Evolutionary conservation across 371 early-diverging fungal genomes (phyloP).

Genomic region (Zychaea mexicana): DNA sequence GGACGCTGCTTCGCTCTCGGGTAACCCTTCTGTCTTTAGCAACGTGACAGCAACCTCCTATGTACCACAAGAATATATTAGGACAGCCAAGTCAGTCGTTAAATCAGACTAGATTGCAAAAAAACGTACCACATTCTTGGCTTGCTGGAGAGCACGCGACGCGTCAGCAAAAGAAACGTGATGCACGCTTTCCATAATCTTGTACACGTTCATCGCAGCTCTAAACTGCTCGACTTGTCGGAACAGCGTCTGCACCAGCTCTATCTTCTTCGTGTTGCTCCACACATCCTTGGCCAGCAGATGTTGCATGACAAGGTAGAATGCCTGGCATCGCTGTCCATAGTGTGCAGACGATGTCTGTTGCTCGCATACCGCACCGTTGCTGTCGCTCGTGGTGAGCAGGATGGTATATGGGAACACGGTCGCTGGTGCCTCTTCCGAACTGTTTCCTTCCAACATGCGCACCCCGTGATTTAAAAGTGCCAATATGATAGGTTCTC

Average conservation of each 20-base stretch:
- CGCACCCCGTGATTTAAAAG: slow-evolving; percentile 40
- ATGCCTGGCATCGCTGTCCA: slow-evolving; percentile 50
- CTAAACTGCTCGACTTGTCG: slow-evolving; percentile 53
- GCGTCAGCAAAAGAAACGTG: slow-evolving; percentile 56
- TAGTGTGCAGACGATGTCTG: slow-evolving; percentile 23
- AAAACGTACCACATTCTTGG: slow-evolving; percentile 40
- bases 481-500: slow-evolving; percentile 39
- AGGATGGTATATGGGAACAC: slow-evolving; percentile 51
- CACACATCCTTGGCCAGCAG: slow-evolving; percentile 54
- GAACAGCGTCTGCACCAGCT: slow-evolving; percentile 50
- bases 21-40: slow-evolving; percentile 38
- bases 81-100: background rate
- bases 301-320: slow-evolving; percentile 57
- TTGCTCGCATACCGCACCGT: slow-evolving; percentile 9
- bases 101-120: background rate
- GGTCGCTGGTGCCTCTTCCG: slow-evolving; percentile 5
- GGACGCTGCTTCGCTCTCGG: slow-evolving; percentile 22
- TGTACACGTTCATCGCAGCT: slow-evolving; percentile 39
- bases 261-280: slow-evolving; percentile 50
- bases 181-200: slow-evolving; percentile 49
- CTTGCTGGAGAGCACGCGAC: slow-evolving; percentile 32
- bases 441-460: slow-evolving; percentile 39
- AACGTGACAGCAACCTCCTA: slow-evolving; percentile 43
- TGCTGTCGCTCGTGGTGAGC: slow-evolving; percentile 23
- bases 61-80: background rate